Evolutionary conservation across 352 stramenopile genomes (phyloP), one percentile per base, ranked within the genome.

Genomic region (Phytopythium kandeliae): DNA sequence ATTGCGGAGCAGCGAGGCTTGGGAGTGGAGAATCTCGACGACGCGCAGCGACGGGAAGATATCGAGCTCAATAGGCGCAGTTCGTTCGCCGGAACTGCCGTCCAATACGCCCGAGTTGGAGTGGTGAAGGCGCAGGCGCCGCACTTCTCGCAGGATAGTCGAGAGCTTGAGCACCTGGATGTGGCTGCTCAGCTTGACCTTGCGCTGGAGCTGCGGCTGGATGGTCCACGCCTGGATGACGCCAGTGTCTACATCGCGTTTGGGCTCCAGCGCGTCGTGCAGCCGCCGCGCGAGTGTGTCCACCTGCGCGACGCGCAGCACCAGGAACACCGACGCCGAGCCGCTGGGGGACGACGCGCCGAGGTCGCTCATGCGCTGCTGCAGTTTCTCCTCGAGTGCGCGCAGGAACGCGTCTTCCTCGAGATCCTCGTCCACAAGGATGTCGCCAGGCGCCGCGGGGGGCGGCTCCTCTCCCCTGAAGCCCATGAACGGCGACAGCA

Each of bases 151-250:
- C 33, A 95, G 62, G 9, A 91, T 88, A 15, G 85, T 95, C 15
- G 81, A 92, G 41, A 95, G 70, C 48, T 95, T 95, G 56, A 95
- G 78, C 56, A 95, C 79, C 54, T 88, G 78, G 35, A 95, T 71
- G 55, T 95, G 82, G 35, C 74, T 78, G 54, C 69, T 83, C 53
- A 84, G 68, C 59, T 91, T 90, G 54, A 82, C 65, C 50, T 79
- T 82, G 24, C 73, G 55, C 37, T 68, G 60, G 15, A 58, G 52
- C 55, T 86, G 77, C 25, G 74, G 76, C 58, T 89, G 78, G 53
- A 92, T 89, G 6, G 78, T 89, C 78, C 77, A 89, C 1, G 78
- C 75, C 55, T 91, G 68, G 15, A 91, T 66, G 10, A 89, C 44
- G 16, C 59, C 51, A 26, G 78, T 91, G 37, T 89, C 74, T 10